Conservation (phyloP, 1,284 basidiomycete genomes). For the Mycena sp. region DNA sequence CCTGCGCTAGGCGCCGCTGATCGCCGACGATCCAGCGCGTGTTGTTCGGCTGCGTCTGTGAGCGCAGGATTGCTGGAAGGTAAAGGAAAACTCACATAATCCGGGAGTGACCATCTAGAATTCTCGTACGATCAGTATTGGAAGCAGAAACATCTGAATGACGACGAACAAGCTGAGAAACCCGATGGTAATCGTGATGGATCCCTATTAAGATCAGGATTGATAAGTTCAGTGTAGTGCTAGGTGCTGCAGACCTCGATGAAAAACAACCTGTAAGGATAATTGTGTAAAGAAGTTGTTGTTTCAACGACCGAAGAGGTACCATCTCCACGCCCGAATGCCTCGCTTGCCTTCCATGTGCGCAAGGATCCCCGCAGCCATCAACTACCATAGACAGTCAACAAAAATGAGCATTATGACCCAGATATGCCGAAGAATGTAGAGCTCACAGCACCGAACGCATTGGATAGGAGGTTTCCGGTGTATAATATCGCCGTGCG, state of each 20-base stretch:
- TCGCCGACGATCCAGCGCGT: constrained; percentile 52
- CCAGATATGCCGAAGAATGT: neutral
- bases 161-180: neutral
- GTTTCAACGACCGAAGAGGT: neutral
- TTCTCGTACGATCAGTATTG: too few relatives aligned
- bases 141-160: too few relatives aligned
- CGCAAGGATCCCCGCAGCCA: constrained; percentile 52
- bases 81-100: constrained; percentile 17
- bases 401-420: too few relatives aligned
- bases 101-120: constrained; percentile 26
- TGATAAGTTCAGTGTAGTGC: constrained; percentile 4
- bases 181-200: constrained; percentile 4
- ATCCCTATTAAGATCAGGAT: neutral
- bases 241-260: constrained; percentile 29
- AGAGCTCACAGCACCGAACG: constrained; percentile 71
- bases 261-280: constrained; percentile 32
- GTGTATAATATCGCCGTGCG: constrained; percentile 77
- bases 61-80: neutral
- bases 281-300: neutral
- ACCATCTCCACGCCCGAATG: constrained; percentile 52
- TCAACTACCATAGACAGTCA: too few relatives aligned
- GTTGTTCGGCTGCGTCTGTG: constrained; percentile 33
- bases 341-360: constrained; percentile 54
- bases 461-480: constrained; percentile 77
- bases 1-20: constrained; percentile 53